These are phyloP conservation scores for Phaeotremella skinneri DNA, from an alignment of 768 basidiomycete species.

Conservation along the genomic window DNA sequence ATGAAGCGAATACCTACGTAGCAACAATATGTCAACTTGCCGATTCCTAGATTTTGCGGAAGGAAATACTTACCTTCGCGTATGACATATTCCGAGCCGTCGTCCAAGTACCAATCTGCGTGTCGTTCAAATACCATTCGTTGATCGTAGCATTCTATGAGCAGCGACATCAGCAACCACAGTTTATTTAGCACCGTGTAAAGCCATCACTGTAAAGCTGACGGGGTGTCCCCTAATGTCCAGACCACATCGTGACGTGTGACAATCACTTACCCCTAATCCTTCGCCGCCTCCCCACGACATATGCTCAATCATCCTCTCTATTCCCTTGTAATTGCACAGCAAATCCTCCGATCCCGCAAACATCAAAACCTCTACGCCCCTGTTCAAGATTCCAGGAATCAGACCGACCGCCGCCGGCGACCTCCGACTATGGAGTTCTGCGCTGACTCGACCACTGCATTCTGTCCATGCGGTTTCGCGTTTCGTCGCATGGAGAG, in stretches of 20 bases:
- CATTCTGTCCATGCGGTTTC: conserved; percentile 87
- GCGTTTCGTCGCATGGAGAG: conserved; percentile 77
- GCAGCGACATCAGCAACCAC: background rate
- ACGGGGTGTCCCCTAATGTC: background rate
- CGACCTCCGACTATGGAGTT: conserved; percentile 61
- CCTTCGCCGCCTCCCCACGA: conserved; percentile 83
- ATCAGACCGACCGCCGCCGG: conserved; percentile 72
- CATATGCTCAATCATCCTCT: conserved; percentile 76
- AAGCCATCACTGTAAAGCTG: background rate
- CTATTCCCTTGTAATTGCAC: conserved; percentile 91
- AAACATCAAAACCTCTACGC: conserved; percentile 81
- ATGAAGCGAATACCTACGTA: conserved; percentile 80
- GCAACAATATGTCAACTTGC: background rate
- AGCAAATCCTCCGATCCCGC: conserved; percentile 95
- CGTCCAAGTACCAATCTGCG: conserved; percentile 86
- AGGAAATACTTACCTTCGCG: conserved; percentile 63
- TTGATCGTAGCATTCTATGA: conserved; percentile 43
- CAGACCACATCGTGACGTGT: background rate
- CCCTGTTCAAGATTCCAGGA: conserved; percentile 69
- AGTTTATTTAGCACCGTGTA: background rate
- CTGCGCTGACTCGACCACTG: conserved; percentile 61
- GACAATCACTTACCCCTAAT: conserved; percentile 64
- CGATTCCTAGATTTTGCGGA: background rate
- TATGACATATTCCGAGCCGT: conserved; percentile 86
- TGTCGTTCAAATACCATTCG: conserved; percentile 63